Evolutionary conservation across 2,329 filamentous ascomycete species (phyloP).

Genomic region (Alternaria triticina): DNA sequence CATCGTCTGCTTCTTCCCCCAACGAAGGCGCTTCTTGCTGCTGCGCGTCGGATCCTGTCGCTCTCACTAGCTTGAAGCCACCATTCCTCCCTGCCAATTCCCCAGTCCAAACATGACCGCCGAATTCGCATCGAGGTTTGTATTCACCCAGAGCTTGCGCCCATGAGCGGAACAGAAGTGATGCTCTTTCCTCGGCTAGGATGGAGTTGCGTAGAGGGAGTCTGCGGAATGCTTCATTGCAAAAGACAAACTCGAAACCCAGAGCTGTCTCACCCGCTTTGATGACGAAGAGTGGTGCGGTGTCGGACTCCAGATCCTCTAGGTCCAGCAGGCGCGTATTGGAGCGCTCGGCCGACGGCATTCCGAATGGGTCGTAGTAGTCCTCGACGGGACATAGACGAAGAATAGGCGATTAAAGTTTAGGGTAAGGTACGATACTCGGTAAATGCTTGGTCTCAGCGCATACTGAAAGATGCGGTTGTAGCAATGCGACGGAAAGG

Average conservation of each 20-base stretch:
- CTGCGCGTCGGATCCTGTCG: neutral
- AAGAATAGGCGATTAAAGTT: neutral
- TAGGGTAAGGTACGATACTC: neutral
- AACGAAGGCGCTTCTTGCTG: neutral
- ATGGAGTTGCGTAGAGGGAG: slow-evolving; percentile 10
- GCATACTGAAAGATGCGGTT: neutral
- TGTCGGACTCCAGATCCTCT: slow-evolving; percentile 31
- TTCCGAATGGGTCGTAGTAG: neutral
- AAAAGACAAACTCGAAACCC: slow-evolving; percentile 26
- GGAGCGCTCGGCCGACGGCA: slow-evolving; percentile 4
- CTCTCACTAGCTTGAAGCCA: slow-evolving; percentile 27
- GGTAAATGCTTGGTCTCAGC: neutral
- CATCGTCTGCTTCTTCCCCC: neutral
- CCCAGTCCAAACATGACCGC: slow-evolving; percentile 23
- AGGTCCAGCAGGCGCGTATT: slow-evolving; percentile 21
- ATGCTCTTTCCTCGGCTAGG: slow-evolving; percentile 10
- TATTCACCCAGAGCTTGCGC: slow-evolving; percentile 25
- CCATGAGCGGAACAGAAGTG: slow-evolving; percentile 38
- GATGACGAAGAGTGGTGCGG: slow-evolving; percentile 32
- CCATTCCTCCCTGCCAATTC: slow-evolving; percentile 17
- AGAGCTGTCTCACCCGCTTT: slow-evolving; percentile 13
- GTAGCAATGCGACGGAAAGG: neutral
- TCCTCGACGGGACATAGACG: neutral
- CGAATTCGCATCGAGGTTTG: slow-evolving; percentile 22
- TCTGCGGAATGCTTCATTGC: slow-evolving; percentile 31